A percentile compares a stretch with the other conserved stretches of the same genome.
Conservation (phyloP, 2,329 filamentous ascomycete genomes). For the Aspergillus intermedius region DNA sequence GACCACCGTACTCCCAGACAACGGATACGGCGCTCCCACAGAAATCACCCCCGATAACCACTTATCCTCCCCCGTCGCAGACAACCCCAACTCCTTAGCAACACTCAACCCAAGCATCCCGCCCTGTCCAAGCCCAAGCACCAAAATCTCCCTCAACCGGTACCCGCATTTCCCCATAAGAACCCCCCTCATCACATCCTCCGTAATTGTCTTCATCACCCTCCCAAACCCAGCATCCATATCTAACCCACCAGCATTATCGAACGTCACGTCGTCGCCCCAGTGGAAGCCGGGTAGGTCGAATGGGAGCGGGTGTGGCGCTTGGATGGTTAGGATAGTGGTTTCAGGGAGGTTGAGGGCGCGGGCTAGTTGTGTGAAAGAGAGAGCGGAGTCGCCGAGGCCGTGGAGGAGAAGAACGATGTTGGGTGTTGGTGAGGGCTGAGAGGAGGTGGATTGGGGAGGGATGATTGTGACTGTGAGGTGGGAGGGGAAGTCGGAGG, state of each 20-base stretch:
- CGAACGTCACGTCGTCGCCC: constrained; percentile 59
- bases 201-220: constrained; percentile 43
- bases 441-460: constrained; percentile 40
- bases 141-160: constrained; percentile 52
- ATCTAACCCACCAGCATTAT: constrained; percentile 49
- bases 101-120: constrained; percentile 56
- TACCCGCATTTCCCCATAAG: constrained; percentile 55
- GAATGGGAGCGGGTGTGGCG: constrained; percentile 62
- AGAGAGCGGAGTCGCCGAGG: constrained; percentile 65
- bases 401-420: constrained; percentile 78
- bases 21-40: constrained; percentile 36
- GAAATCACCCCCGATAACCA: constrained; percentile 35
- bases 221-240: constrained; percentile 56
- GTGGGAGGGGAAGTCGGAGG: constrained; percentile 42
- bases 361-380: constrained; percentile 63
- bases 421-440: constrained; percentile 58
- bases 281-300: constrained; percentile 62
- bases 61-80: not conserved
- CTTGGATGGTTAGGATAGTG: constrained; percentile 66
- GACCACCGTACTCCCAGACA: constrained; percentile 22
- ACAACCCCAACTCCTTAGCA: constrained; percentile 40
- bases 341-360: constrained; percentile 71
- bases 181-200: constrained; percentile 46
- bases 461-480: constrained; percentile 19
- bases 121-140: constrained; percentile 64